phyloP scores from a whole-genome alignment of 2,329 filamentous ascomycete species.

The Microdochium nivale region DNA sequence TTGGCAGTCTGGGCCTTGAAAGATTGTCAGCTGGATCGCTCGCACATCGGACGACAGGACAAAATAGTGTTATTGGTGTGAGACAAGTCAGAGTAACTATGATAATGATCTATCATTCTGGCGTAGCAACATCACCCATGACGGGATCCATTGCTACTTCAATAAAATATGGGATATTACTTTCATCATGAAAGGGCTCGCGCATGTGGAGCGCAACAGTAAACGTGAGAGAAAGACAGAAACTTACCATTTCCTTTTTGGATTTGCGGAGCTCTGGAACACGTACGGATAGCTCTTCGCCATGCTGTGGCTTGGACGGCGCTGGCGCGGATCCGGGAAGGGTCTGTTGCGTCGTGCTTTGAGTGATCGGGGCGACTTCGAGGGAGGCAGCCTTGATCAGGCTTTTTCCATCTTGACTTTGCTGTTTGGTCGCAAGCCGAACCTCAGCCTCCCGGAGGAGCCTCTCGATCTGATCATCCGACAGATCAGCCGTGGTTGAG shows the following conservation, averaged over 20 bases:
- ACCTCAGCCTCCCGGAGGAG: slow-evolving; percentile 55
- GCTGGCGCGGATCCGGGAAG: neutral
- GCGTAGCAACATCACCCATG: slow-evolving; percentile 68
- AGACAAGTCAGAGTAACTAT: slow-evolving; percentile 66
- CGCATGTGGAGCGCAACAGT: neutral
- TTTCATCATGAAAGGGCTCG: slow-evolving; percentile 62
- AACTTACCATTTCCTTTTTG: slow-evolving; percentile 22
- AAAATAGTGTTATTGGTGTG: slow-evolving; percentile 12
- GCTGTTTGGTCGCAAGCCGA: slow-evolving; percentile 31
- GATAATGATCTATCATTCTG: slow-evolving; percentile 46
- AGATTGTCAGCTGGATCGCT: slow-evolving; percentile 5
- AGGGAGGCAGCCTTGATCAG: slow-evolving; percentile 25
- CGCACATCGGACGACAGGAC: slow-evolving; percentile 3
- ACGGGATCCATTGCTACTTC: slow-evolving; percentile 72
- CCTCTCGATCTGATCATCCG: slow-evolving; percentile 54
- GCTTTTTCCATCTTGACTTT: slow-evolving; percentile 13
- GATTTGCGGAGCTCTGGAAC: slow-evolving; percentile 15
- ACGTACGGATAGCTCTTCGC: slow-evolving; percentile 15
- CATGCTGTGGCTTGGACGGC: slow-evolving; percentile 5
- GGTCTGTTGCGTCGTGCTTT: slow-evolving; percentile 4
- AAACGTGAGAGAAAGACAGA: neutral
- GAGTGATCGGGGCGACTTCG: slow-evolving; percentile 7
- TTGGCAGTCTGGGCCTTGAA: slow-evolving; percentile 16
- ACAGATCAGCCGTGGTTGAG: slow-evolving; percentile 33
- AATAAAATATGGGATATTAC: slow-evolving; percentile 59